phyloP scores from a whole-genome alignment of 805 yeast species.

The Hanseniaspora vineae region DNA sequence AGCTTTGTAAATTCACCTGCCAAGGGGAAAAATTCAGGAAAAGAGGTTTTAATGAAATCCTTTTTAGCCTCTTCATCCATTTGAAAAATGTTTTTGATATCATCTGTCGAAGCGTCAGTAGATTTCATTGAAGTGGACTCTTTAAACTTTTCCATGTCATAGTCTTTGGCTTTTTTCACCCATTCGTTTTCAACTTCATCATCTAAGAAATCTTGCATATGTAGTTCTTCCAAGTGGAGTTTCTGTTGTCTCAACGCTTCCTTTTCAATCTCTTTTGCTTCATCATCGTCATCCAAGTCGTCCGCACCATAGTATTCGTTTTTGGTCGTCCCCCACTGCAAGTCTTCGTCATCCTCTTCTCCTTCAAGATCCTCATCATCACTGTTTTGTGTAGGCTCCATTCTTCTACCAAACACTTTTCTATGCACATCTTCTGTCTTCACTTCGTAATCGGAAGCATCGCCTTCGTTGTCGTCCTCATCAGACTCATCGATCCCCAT shows the following conservation, averaged over 20 bases:
- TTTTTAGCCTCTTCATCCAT: slow-evolving; percentile 43
- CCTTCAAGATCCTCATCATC: slow-evolving; percentile 18
- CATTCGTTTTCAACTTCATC: slow-evolving; percentile 64
- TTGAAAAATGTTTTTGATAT: slow-evolving; percentile 31
- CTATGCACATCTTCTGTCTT: slow-evolving; percentile 24
- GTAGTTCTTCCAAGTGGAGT: slow-evolving; percentile 60
- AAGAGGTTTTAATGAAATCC: slow-evolving; percentile 42
- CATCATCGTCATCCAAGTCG: slow-evolving; percentile 48
- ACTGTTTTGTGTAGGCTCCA: slow-evolving; percentile 7
- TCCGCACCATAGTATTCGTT: slow-evolving; percentile 41
- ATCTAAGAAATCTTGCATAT: slow-evolving; percentile 63
- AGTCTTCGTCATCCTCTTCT: slow-evolving; percentile 17
- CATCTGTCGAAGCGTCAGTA: slow-evolving; percentile 21
- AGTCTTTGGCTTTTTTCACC: slow-evolving; percentile 45
- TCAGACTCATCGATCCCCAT: slow-evolving; percentile 23
- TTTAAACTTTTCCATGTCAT: slow-evolving; percentile 28
- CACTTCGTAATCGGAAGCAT: slow-evolving; percentile 8
- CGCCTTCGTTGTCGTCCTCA: slow-evolving; percentile 16
- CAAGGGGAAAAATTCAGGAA: slow-evolving; percentile 79
- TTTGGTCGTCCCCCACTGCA: slow-evolving; percentile 32
- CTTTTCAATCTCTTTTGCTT: slow-evolving; percentile 63
- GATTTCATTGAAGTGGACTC: slow-evolving; percentile 10
- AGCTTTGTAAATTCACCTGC: slow-evolving; percentile 43
- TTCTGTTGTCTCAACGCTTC: slow-evolving; percentile 85
- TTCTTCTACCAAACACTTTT: slow-evolving; percentile 23